Evolutionary conservation across 768 basidiomycete genomes (phyloP), one percentile per base, ranked within the genome.

Genomic region (Lentinula aciculospora): DNA sequence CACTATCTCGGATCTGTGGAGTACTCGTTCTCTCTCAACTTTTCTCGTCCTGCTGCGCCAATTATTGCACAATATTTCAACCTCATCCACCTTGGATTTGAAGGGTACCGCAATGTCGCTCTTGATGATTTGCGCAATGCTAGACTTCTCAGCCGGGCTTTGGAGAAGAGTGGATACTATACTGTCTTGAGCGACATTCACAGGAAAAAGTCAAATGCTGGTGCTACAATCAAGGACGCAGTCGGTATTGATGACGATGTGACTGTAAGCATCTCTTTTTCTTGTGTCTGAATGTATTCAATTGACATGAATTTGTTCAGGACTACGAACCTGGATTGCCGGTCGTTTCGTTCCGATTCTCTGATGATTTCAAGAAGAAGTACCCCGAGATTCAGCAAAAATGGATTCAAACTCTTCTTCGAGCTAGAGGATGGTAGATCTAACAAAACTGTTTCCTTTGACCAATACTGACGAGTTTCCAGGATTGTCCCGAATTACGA

Each of bases 21-120:
- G 68, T 53, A 94, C 68, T 88, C 88, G 1, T 88, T 84, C 69
- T 83, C 82, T 4, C 73, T 85, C 62, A 84, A 84, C 63, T 84
- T 84, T 65, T 83, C 81, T 36, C 79, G 81, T 7, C 79, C 85
- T 0, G 83, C 83, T 4, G 83, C 83, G 3, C 85, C 84, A 2
- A 80, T 85, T 62, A 76, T 86, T 37, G 80, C 76, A 2, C 84
- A 85, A 62, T 82, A 83, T 63, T 87, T 84, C 75, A 84, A 83
- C 63, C 73, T 86, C 65, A 66, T 86, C 29, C 79, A 83, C 60
- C 75, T 86, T 29, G 84, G 83, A 23, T 81, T 80, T 60, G 74
- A 79, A 60, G 83, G 83, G 0, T 86, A 83, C 67, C 76, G 76
- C 17, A 66, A 65, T 12, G 69, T 82, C 17, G 79, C 76, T 5